Percentiles rank a stretch among this genome's conserved stretches.
Conservation (phyloP, 345 rosid genomes). For the Combretum micranthum region DNA sequence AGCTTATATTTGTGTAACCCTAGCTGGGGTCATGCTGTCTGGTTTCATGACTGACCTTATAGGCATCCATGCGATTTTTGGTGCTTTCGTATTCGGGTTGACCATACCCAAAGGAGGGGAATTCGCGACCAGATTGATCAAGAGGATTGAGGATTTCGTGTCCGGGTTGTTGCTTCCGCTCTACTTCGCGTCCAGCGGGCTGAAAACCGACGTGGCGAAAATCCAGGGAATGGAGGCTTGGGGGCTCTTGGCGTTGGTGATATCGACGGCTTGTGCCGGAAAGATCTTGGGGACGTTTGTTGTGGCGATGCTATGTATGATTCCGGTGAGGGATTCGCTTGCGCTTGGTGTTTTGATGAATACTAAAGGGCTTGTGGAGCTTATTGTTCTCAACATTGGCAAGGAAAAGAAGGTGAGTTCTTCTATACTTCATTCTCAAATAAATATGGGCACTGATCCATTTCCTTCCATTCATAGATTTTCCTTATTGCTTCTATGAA, state of each 20-base stretch:
- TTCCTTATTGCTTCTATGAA: too few relatives aligned
- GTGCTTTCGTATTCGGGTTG: conserved; percentile 47
- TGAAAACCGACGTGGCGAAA: conserved; percentile 5
- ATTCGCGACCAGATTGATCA: conserved; percentile 21
- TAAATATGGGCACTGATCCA: too few relatives aligned
- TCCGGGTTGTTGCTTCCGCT: conserved; percentile 35
- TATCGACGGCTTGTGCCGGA: conserved; percentile 15
- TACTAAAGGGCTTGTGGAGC: conserved; percentile 38
- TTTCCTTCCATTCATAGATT: too few relatives aligned
- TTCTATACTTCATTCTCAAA: too few relatives aligned
- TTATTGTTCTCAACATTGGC: conserved; percentile 31
- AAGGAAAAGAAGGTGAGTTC: conserved; percentile 19
- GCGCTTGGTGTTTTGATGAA: conserved; percentile 49
- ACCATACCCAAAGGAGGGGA: conserved; percentile 26
- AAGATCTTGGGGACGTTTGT: conserved; percentile 26
- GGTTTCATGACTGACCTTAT: conserved; percentile 25
- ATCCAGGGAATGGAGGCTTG: neutral
- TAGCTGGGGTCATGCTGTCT: conserved; percentile 22
- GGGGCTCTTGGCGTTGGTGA: neutral
- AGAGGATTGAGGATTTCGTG: conserved; percentile 31
- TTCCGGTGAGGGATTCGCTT: conserved; percentile 23
- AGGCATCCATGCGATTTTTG: conserved; percentile 32
- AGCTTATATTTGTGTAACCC: conserved; percentile 4
- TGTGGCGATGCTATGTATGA: conserved; percentile 12
- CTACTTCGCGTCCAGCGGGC: conserved; percentile 25